These are phyloP conservation scores for Fusarium marasasianum DNA, from an alignment of 2,329 filamentous ascomycete species.

Conservation along the genomic window DNA sequence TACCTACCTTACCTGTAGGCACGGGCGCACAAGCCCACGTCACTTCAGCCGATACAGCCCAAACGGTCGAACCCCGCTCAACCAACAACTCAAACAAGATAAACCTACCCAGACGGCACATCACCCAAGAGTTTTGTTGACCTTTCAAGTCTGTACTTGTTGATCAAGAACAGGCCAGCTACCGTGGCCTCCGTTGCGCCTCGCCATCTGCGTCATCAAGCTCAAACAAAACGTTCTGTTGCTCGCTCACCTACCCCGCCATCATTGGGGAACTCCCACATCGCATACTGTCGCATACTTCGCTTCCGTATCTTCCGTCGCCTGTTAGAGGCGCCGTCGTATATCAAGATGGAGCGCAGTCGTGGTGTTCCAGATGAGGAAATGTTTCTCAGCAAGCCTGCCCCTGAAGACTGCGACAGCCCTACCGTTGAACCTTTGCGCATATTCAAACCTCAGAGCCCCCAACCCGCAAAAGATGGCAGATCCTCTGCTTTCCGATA, in stretches of 20 bases:
- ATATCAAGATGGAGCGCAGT: conserved; percentile 58
- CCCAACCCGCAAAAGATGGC: conserved; percentile 61
- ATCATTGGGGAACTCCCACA: conserved; percentile 18
- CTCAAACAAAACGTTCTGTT: conserved; percentile 10
- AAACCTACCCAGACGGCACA: not conserved
- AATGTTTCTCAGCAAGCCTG: conserved; percentile 78
- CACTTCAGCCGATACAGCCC: conserved; percentile 15
- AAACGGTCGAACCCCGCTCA: conserved; percentile 37
- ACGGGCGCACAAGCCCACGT: conserved; percentile 5
- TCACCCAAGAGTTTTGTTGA: not conserved
- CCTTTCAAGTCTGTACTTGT: conserved; percentile 2
- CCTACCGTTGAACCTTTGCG: conserved; percentile 85
- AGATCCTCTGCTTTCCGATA: conserved; percentile 56
- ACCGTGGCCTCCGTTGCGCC: not conserved
- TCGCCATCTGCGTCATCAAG: conserved; percentile 10
- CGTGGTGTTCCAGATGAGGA: conserved; percentile 80
- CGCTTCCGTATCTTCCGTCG: not conserved
- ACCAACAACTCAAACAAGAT: conserved; percentile 23
- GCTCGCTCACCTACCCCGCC: conserved; percentile 17
- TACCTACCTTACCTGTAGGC: conserved; percentile 4
- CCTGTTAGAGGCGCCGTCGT: conserved; percentile 5
- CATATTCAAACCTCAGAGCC: conserved; percentile 82
- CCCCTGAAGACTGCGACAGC: conserved; percentile 68
- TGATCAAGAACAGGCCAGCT: conserved; percentile 14
- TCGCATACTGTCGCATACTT: conserved; percentile 18